Conservation (phyloP, 2,329 filamentous ascomycete species). For the Neopestalotiopsis rosae region DNA sequence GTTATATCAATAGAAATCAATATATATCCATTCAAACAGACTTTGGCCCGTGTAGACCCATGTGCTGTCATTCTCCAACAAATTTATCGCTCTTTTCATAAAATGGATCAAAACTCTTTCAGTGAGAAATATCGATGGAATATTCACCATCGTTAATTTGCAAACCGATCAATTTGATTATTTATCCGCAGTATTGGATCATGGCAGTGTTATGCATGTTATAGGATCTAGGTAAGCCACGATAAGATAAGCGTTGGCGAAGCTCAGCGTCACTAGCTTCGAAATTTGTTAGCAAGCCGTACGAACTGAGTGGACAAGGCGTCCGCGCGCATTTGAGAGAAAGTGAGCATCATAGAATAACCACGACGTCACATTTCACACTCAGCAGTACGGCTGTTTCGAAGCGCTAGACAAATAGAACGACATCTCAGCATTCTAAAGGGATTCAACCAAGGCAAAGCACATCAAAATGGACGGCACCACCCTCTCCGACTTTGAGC, state of each 20-base stretch:
- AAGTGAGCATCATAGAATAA: conserved; percentile 7
- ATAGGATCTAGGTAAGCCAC: background rate
- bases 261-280: conserved; percentile 8
- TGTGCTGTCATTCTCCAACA: too few relatives aligned
- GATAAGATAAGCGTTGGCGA: conserved; percentile 18
- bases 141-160: too few relatives aligned
- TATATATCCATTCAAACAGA: conserved; percentile 1
- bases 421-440: background rate
- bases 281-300: conserved; percentile 10
- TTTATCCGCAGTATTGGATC: too few relatives aligned
- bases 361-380: background rate
- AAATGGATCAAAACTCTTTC: too few relatives aligned
- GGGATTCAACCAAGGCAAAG: background rate
- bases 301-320: background rate
- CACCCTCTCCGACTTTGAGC: conserved; percentile 61
- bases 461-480: conserved; percentile 33
- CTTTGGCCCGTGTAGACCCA: background rate
- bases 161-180: too few relatives aligned
- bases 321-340: background rate
- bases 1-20: conserved; percentile 15
- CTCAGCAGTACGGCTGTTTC: background rate
- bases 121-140: too few relatives aligned
- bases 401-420: background rate
- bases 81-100: background rate
- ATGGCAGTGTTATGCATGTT: too few relatives aligned